Conservation (phyloP, 2,329 filamentous ascomycete genomes). For the Emergomyces orientalis region DNA sequence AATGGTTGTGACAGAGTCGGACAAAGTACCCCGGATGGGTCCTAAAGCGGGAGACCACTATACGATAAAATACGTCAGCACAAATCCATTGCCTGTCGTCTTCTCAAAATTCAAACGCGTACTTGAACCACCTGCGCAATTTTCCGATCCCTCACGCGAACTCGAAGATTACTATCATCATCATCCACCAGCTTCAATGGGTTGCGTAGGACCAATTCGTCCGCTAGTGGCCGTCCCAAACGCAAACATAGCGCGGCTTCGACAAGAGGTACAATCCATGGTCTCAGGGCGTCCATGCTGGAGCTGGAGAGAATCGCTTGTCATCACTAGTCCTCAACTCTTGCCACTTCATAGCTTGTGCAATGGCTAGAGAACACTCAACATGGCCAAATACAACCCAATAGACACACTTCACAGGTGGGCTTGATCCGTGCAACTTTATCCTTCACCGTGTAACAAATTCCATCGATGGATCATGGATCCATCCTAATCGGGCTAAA, state of each 20-base stretch:
- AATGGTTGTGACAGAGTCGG: conserved; percentile 29
- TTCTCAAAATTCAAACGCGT: background rate
- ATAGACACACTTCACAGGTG: background rate
- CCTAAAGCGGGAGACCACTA: conserved; percentile 23
- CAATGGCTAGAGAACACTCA: background rate
- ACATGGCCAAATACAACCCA: background rate
- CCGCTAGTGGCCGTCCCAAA: background rate
- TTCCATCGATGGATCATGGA: background rate
- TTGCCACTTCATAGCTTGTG: background rate
- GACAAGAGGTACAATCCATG: conserved; percentile 17
- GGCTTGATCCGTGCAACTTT: background rate
- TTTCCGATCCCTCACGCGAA: conserved; percentile 16
- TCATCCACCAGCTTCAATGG: conserved; percentile 24
- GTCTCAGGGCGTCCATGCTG: conserved; percentile 17
- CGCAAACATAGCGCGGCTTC: conserved; percentile 12
- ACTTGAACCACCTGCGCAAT: conserved; percentile 27
- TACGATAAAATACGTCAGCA: background rate
- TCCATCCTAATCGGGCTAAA: background rate
- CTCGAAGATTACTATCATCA: conserved; percentile 29
- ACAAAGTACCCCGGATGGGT: conserved; percentile 22
- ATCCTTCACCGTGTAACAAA: background rate
- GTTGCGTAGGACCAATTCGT: background rate
- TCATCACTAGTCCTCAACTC: conserved; percentile 1
- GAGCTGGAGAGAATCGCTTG: background rate
- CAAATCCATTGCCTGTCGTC: background rate